phyloP scores from a whole-genome alignment of 139 green algal species.

The Chlorella sp. region DNA sequence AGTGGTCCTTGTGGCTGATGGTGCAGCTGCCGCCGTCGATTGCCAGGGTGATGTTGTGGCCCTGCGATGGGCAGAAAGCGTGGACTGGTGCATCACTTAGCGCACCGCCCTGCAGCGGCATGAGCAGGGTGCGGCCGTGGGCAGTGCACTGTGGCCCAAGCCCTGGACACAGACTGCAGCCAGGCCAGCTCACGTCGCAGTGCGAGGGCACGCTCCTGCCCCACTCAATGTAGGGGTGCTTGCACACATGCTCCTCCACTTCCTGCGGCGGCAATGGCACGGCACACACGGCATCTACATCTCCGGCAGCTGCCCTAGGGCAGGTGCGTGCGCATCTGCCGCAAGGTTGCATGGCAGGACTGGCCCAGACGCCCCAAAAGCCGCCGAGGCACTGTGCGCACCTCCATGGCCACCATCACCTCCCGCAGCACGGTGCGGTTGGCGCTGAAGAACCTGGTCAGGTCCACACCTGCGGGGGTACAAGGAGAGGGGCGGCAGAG shows the following conservation, averaged over 20 bases:
- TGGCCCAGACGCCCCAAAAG: too few relatives aligned
- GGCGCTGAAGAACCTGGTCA: not conserved
- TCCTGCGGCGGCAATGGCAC: not conserved
- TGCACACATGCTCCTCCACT: not conserved
- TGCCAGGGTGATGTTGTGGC: conserved; percentile 3
- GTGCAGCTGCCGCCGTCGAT: not conserved
- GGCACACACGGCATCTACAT: not conserved
- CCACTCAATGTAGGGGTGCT: not conserved
- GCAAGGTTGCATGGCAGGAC: too few relatives aligned
- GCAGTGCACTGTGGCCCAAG: too few relatives aligned
- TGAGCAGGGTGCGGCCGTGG: too few relatives aligned
- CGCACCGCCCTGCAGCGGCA: too few relatives aligned
- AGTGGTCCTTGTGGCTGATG: not conserved
- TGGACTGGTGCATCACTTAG: too few relatives aligned
- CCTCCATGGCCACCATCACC: not conserved
- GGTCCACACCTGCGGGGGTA: too few relatives aligned
- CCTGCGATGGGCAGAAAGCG: not conserved
- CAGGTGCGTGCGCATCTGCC: too few relatives aligned
- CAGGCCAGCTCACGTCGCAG: not conserved
- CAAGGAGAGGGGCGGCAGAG: not conserved
- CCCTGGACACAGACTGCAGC: not conserved
- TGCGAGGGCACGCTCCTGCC: not conserved
- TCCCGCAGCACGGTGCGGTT: not conserved
- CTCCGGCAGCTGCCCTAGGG: too few relatives aligned
- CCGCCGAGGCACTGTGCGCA: not conserved